phyloP scores from a whole-genome alignment of 2,329 filamentous ascomycete species.

The Sporothrix luriei region DNA sequence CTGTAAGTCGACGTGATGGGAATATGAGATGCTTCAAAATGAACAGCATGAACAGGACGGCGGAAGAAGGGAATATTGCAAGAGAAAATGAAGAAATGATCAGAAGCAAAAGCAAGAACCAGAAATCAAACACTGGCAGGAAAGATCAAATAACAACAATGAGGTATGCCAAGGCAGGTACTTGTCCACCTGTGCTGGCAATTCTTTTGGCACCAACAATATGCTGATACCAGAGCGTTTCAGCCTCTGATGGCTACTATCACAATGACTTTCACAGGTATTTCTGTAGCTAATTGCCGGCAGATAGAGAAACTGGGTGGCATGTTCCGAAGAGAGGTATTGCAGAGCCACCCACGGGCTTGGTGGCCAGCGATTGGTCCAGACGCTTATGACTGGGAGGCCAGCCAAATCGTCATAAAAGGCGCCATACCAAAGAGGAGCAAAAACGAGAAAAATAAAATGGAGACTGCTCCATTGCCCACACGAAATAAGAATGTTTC shows the following conservation, averaged over 20 bases:
- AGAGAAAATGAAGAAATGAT: not conserved
- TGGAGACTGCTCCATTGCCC: conserved; percentile 5
- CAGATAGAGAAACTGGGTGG: too few species aligned
- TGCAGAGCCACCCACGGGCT: not conserved
- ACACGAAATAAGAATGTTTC: not conserved
- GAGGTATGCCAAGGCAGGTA: not conserved
- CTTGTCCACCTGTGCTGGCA: not conserved
- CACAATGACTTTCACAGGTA: conserved; percentile 10
- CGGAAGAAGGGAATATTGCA: conserved; percentile 2
- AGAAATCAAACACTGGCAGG: conserved; percentile 6
- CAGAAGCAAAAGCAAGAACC: conserved; percentile 1
- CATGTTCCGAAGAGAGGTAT: not conserved
- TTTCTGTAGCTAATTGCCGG: not conserved
- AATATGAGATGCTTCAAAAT: not conserved
- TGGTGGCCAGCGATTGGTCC: conserved; percentile 1
- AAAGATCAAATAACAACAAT: not conserved
- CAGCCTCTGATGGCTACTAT: too few species aligned
- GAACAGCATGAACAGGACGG: not conserved
- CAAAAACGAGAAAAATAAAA: not conserved
- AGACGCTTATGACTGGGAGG: conserved; percentile 4
- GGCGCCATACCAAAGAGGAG: not conserved
- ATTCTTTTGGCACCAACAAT: not conserved
- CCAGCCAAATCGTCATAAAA: conserved; percentile 11
- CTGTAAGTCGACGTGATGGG: not conserved
- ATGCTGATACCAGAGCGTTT: not conserved